Evolutionary conservation across 306 rosid species (phyloP), one percentile per base, ranked within the genome.

Genomic region (Vicia villosa): DNA sequence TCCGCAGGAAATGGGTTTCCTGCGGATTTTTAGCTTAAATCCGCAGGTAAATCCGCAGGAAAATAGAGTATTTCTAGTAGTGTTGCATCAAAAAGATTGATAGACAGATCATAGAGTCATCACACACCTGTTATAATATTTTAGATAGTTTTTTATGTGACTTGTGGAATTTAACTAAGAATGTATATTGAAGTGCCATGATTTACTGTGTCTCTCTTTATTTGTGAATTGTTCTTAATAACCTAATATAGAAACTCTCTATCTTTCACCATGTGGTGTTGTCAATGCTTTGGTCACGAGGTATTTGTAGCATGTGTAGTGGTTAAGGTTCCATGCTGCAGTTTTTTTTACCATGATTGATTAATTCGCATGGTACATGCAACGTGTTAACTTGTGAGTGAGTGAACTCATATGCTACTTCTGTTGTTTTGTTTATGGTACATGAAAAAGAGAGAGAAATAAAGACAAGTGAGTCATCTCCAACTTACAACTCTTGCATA

Each of bases 271-370:
- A 77, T 73, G 77, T 73, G 82, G 56, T 63, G 14, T 42, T 43
- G 69, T 62, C 19, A 68, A 61, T 73, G 47, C 9, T 63, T 14
- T 55, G 54, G 41, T 63, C 79, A 72, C 79, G 75, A 77, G 79
- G 68, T 63, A 73, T 58, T 68, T 37, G 65, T 16, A 10, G 57
- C 59, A 41, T 79, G 77, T 38, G 30, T 74, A 37, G 68, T 56
- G 62, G 21, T 9, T 41, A 58, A 68, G 47, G 17, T 36, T 74
- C 26, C 43, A 62, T 42, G 24, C 64, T 63, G 26, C 51, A 64
- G 56, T 45, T 55, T 56, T 17, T 13, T 8, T 64, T 26, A n/a
- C 57, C 36, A 8, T 62, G 47, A 56, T 56, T 38, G 38, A 42
- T 6, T 34, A 7, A 10, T 56, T 46, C 34, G 69, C 10, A 61